A percentile compares a stretch with the other conserved stretches of the same genome.
These are phyloP conservation scores for Jatropha multifida DNA, from an alignment of 441 rosid species.

Conservation along the genomic window DNA sequence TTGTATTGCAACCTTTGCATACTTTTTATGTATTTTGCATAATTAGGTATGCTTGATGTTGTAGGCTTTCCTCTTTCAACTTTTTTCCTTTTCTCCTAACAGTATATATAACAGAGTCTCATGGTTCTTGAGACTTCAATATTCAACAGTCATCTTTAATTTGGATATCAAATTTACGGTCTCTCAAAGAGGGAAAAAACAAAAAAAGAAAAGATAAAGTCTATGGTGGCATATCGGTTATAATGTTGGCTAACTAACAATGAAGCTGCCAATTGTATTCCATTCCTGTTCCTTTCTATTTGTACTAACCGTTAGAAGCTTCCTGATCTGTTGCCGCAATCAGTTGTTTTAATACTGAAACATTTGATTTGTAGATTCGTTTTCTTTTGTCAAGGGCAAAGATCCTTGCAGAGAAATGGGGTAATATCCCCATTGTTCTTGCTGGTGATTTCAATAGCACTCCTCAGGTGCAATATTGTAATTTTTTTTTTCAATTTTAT, in stretches of 20 bases:
- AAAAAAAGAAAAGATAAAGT: background rate
- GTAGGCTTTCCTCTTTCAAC: background rate
- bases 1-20: background rate
- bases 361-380: slow-evolving; percentile 47
- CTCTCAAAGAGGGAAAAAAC: too few relatives aligned
- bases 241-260: background rate
- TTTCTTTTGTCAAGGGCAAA: slow-evolving; percentile 65
- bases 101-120: background rate
- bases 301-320: background rate
- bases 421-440: slow-evolving; percentile 59
- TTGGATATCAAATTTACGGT: too few relatives aligned
- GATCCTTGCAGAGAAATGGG: slow-evolving; percentile 65
- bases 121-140: too few relatives aligned
- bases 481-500: slow-evolving; percentile 9
- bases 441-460: slow-evolving; percentile 77
- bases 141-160: too few relatives aligned
- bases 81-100: background rate
- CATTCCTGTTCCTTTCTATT: background rate
- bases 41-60: background rate
- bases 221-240: background rate
- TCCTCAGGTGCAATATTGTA: slow-evolving; percentile 49
- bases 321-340: background rate
- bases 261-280: background rate
- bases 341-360: slow-evolving; percentile 12
- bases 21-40: background rate